Base-by-base conservation (phyloP, 2,329 filamentous ascomycete species). In the Sphaerulina vaccinii region DNA sequence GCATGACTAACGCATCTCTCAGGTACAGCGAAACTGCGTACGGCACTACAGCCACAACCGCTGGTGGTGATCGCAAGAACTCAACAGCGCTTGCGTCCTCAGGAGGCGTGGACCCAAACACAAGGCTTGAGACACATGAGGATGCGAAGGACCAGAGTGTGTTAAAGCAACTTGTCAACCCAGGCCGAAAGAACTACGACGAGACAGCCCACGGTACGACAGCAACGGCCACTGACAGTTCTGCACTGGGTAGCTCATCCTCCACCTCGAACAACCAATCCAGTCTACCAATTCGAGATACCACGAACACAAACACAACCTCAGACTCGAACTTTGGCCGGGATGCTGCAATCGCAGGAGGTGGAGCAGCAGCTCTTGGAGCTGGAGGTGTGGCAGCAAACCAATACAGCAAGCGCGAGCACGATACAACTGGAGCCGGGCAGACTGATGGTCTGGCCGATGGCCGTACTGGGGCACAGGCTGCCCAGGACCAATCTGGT, bases 271-370 rank as follows among this genome's bases (percentile, higher is more conserved):
- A 19, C 15, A 19, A 37, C 35, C 35, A 37, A 15, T 37, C 35
- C 11, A 37, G 3, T 5, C 35, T 37, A 19, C 35, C 35, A 15
- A 37, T 37, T 10, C 35, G 35, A 9, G 35, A 37, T 13, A 32
- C 27, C 7, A 24, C 18, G 18, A 33, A 23, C 18, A 19, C 24
- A 18, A 22, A 18, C 29, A 36, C 22, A 8, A 22, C 24, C 29
- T 35, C 35, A 2, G 22, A 39, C 11, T 54, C 45, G 13, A 65
- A 68, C 41, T 59, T 66, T 32, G 65, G 65, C 29, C 61, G 66
- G 13, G 62, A 70, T 48, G 63, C 65, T 8, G 66, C 64, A 13
- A 19, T 68, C 3, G 66, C 54, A 18, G 66, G 60, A 35, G 68
- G 65, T n/a, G 68, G 63, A 6, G 60, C 61, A 19, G 59, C 62